Conservation (phyloP, 2,329 filamentous ascomycete species). For the Paraconiothyrium brasiliense region DNA sequence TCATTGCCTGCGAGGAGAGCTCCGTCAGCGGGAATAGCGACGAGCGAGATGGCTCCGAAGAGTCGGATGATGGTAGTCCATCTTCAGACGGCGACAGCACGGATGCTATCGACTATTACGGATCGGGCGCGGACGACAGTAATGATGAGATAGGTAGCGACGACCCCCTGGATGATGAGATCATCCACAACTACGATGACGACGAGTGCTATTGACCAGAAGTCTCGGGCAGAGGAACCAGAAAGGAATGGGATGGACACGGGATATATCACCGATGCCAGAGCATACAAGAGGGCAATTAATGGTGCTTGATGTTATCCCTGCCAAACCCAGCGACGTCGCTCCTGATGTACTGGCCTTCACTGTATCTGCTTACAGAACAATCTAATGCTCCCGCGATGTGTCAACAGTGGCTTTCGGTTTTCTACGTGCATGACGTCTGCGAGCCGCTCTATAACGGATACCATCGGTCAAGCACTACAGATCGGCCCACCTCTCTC, state of each 20-base stretch:
- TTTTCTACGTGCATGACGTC: neutral
- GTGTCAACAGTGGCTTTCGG: neutral
- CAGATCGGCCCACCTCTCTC: neutral
- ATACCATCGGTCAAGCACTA: neutral
- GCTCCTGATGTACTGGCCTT: too few relatives aligned
- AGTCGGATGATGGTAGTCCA: neutral
- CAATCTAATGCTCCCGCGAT: neutral
- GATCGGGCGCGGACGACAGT: neutral
- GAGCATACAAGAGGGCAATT: too few relatives aligned
- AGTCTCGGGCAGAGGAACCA: neutral
- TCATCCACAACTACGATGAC: slow-evolving; percentile 1
- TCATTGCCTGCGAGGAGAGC: neutral
- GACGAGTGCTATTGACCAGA: neutral
- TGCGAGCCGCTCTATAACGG: too few relatives aligned
- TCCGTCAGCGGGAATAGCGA: neutral
- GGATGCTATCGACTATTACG: slow-evolving; percentile 8
- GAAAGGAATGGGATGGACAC: too few relatives aligned
- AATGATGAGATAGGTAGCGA: neutral
- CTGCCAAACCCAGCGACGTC: too few relatives aligned
- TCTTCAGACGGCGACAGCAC: slow-evolving; percentile 7
- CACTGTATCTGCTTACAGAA: too few relatives aligned
- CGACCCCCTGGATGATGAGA: neutral
- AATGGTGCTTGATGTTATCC: too few relatives aligned
- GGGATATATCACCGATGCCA: too few relatives aligned
- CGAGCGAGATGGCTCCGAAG: neutral